These are phyloP conservation scores for Globisporangium nodosum DNA, from an alignment of 352 stramenopile genomes.

Conservation along the genomic window DNA sequence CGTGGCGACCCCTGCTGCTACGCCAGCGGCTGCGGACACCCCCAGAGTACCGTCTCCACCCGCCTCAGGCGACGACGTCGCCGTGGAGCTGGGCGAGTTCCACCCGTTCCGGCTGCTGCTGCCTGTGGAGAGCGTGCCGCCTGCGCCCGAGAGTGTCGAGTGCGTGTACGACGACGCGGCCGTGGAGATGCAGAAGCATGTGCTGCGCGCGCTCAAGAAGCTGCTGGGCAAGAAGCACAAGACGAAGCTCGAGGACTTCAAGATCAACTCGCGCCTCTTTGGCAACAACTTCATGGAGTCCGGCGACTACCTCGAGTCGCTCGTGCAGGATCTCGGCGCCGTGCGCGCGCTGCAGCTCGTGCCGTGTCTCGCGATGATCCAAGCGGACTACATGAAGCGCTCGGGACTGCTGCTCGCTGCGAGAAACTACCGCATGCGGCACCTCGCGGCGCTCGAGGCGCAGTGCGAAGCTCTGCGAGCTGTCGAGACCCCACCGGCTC, in stretches of 20 bases:
- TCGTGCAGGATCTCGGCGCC: constrained; percentile 49
- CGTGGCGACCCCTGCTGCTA: neutral
- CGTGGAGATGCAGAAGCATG: constrained; percentile 60
- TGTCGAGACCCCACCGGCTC: neutral
- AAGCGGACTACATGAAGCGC: constrained; percentile 56
- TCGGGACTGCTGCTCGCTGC: constrained; percentile 43
- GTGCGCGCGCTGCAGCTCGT: constrained; percentile 59
- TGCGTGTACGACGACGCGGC: constrained; percentile 61
- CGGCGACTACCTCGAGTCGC: constrained; percentile 55
- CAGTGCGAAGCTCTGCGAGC: constrained; percentile 19
- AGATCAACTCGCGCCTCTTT: constrained; percentile 71
- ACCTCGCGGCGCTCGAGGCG: constrained; percentile 30
- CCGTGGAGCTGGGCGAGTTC: constrained; percentile 13
- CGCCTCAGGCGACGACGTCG: neutral
- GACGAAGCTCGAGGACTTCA: constrained; percentile 63
- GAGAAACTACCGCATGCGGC: constrained; percentile 42
- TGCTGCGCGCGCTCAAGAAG: constrained; percentile 68
- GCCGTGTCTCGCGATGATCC: constrained; percentile 58
- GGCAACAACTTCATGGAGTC: constrained; percentile 80
- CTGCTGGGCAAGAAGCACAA: constrained; percentile 52
- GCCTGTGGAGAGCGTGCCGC: constrained; percentile 36
- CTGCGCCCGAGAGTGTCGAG: constrained; percentile 41
- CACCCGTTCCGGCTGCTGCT: constrained; percentile 50
- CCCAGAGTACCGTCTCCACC: neutral
- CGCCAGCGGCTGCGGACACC: neutral